Base-by-base conservation (phyloP, 2,329 filamentous ascomycete genomes). In the Colletotrichum sublineola region DNA sequence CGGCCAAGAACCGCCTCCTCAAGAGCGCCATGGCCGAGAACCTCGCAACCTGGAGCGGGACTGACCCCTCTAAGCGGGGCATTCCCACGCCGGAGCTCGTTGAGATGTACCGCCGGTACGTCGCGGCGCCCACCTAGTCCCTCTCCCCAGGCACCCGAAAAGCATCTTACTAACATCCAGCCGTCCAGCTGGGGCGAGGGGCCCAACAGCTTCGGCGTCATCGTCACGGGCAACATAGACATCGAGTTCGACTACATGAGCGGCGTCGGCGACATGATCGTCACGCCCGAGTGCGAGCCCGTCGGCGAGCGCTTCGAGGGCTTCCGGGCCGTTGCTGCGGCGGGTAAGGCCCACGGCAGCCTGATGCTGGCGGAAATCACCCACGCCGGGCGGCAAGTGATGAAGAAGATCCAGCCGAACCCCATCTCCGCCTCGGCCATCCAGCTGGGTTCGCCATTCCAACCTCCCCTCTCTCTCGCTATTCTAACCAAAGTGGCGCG, bases 1-100 rank as follows among this genome's bases (percentile, higher is more conserved):
- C 85, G 2, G 90, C 90, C 2, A 86, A 86, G 53, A 93, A 93
- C 78, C 84, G 90, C n/a, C 90, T 92, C 76, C 79, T 92, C 74
- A 93, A 93, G 79, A 89, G 84, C 7, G 88, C 91, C 53, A 92
- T 93, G 91, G 88, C 88, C 2, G 91, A 93, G 78, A 83, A 86
- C 9, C 81, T 92, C 18, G 88, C 89, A 0, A 89, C 86, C 6
- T 93, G 89, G 89, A 84, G 88, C 70, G 82, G 86, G 8, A 84
- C 84, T 33, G 83, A 89, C 68, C 75, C 87, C 11, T 80, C 85
- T 31, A 83, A 83, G 4, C 85, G 91, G 53, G 84, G 83, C 0
- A 75, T 85, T 31, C 83, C 83, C 1, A 80, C 81, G 4, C 74
- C 79, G 40, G 79, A 83, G 56, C 76, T 81, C 29, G 77, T 89